phyloP scores from a whole-genome alignment of 768 basidiomycete species.

The Dacryopinax spathularia region DNA sequence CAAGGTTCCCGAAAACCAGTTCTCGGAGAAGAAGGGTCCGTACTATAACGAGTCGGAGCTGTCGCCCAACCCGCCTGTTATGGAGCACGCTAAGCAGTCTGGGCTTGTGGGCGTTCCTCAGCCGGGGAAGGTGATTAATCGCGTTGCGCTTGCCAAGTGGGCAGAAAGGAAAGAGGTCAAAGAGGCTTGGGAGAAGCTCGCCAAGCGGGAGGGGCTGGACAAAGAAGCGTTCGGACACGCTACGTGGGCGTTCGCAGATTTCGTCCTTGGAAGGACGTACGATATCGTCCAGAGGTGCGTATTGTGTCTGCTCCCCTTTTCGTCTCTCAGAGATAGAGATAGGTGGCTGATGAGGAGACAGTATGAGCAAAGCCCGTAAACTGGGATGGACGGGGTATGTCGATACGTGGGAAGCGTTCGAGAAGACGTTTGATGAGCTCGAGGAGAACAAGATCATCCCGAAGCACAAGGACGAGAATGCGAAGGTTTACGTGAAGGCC shows the following conservation, averaged over 20 bases:
- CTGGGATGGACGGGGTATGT: neutral
- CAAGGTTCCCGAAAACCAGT: neutral
- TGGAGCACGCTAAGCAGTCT: neutral
- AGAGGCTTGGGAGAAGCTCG: neutral
- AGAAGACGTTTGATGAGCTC: neutral
- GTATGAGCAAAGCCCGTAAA: constrained; percentile 3
- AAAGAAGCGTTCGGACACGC: neutral
- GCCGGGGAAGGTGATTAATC: neutral
- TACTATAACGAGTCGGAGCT: too few species aligned
- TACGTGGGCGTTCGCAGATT: neutral
- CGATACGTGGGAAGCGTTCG: constrained; percentile 1
- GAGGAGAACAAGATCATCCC: neutral
- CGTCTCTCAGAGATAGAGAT: too few species aligned
- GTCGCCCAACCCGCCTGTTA: neutral
- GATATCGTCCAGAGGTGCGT: too few species aligned
- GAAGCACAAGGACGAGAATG: too few species aligned
- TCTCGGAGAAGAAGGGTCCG: too few species aligned
- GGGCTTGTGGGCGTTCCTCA: neutral
- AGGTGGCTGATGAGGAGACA: too few species aligned
- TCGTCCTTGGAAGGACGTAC: constrained; percentile 1
- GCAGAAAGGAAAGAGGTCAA: neutral
- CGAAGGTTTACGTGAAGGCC: too few species aligned
- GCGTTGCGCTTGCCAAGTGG: constrained; percentile 3
- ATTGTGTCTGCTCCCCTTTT: too few species aligned
- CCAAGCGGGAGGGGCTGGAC: neutral